Base-by-base conservation (phyloP, 768 basidiomycete species). In the Holtermanniella nyarrowii region DNA sequence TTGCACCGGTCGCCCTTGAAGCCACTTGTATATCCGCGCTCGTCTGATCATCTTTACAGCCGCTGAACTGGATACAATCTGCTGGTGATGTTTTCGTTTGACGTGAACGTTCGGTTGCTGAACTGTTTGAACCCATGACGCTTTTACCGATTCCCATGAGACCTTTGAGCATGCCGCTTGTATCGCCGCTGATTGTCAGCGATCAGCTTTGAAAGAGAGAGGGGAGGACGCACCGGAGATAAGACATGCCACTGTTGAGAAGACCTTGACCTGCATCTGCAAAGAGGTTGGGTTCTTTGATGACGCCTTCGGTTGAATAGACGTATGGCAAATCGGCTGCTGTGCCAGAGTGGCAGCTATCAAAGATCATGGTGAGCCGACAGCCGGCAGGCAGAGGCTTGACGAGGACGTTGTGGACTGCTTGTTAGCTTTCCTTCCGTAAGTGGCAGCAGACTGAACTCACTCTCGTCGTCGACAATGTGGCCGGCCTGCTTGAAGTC, bases 301-400 rank as follows among this genome's bases (percentile, higher is more conserved):
- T 74, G 66, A 87, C 89, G 45, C 90, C 90, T 74, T 96, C 88
- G 5, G 89, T 93, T 20, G 88, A 88, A 73, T 96, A 96, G 53
- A 65, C 59, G 61, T 73, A 74, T 12, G 74, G 74, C 23, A 75
- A 54, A 53, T 75, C 89, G 18, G 91, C 77, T 2, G 82, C 84
- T 4, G 64, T 59, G 1, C 68, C 70, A 5, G 66, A 68, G 55
- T 71, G 70, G 56, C 70, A 68, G 24, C 67, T 69, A 53, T 72
- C 72, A 51, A 73, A 72, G 58, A 73, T 70, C 10, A 75, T 75
- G 4, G 93, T 96, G 46, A 99, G 74, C 42, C 93, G 83, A 68
- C 91, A 95, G 1, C 89, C 89, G 7, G 80, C 63, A 18, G 90
- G 90, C 1, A 97, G 77, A 20, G 82, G 77, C 51, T 65, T 42